A percentile compares a stretch with the other conserved stretches of the same genome.
phyloP scores from a whole-genome alignment of 2,329 filamentous ascomycete genomes.

The Aureobasidium sp. region DNA sequence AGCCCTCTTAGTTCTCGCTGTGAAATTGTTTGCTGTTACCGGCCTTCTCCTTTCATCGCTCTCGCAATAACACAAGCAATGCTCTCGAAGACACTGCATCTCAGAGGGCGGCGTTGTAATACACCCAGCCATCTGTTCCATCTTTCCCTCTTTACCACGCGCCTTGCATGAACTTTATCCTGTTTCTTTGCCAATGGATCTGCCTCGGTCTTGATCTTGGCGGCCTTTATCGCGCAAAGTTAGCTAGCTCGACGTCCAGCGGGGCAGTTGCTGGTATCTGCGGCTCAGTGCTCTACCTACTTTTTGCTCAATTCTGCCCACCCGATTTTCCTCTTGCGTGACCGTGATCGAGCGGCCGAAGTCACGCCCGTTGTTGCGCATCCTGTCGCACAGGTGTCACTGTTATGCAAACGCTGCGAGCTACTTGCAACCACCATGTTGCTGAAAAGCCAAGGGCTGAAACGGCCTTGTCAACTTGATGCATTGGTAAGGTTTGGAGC shows the following conservation, averaged over 20 bases:
- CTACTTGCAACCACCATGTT: background rate
- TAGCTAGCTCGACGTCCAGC: background rate
- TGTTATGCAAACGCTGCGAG: background rate
- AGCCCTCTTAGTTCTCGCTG: background rate
- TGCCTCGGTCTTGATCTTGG: constrained; percentile 6
- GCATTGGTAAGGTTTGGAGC: constrained; percentile 7
- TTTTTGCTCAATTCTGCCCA: background rate
- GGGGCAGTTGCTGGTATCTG: constrained; percentile 9
- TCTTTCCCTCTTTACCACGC: background rate
- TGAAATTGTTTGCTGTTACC: constrained; percentile 5
- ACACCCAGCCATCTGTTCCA: background rate
- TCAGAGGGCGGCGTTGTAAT: background rate
- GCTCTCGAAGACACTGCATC: background rate
- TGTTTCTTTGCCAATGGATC: constrained; percentile 5
- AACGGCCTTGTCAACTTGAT: background rate
- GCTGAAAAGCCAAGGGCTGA: background rate
- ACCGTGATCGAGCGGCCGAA: background rate
- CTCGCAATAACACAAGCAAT: background rate
- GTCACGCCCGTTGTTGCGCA: background rate
- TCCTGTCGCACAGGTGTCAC: background rate
- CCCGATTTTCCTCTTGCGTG: background rate
- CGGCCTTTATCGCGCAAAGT: background rate
- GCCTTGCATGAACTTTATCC: constrained; percentile 6
- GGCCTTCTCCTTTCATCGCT: background rate
- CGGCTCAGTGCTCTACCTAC: background rate